These are phyloP conservation scores for Annulohypoxylon maeteangense DNA, from an alignment of 495 filamentous ascomycete genomes.

Conservation along the genomic window DNA sequence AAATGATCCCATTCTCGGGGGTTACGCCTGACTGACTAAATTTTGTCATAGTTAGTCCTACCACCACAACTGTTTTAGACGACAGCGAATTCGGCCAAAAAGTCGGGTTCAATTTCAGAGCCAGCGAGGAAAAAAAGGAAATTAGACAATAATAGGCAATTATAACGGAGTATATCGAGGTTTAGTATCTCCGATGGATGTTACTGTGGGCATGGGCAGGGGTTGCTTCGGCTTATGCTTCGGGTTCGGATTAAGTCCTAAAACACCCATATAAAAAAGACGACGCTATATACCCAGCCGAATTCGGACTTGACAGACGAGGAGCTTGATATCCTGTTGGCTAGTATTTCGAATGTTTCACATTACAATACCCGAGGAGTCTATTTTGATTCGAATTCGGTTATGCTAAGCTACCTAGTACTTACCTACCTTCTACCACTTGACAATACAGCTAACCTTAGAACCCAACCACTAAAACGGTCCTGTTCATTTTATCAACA, in stretches of 20 bases:
- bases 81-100: too few species aligned
- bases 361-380: too few species aligned
- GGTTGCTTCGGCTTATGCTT: constrained; percentile 3
- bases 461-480: too few species aligned
- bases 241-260: neutral
- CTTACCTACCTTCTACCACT: too few species aligned
- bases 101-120: neutral
- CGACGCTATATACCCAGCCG: neutral
- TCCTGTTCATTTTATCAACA: too few species aligned
- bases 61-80: neutral
- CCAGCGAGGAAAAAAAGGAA: neutral
- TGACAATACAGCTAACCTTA: too few species aligned
- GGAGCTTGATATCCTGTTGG: too few species aligned
- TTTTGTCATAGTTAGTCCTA: constrained; percentile 17
- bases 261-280: neutral
- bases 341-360: too few species aligned
- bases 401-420: too few species aligned
- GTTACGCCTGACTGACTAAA: constrained; percentile 1
- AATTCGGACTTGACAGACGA: neutral
- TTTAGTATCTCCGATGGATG: constrained; percentile 16
- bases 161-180: constrained; percentile 17
- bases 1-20: constrained; percentile 3
- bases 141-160: neutral
- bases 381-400: too few species aligned
- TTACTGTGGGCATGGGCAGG: constrained; percentile 3